These are phyloP conservation scores for Trichoderma guizhouense DNA, from an alignment of 2,329 filamentous ascomycete species.

Conservation along the genomic window DNA sequence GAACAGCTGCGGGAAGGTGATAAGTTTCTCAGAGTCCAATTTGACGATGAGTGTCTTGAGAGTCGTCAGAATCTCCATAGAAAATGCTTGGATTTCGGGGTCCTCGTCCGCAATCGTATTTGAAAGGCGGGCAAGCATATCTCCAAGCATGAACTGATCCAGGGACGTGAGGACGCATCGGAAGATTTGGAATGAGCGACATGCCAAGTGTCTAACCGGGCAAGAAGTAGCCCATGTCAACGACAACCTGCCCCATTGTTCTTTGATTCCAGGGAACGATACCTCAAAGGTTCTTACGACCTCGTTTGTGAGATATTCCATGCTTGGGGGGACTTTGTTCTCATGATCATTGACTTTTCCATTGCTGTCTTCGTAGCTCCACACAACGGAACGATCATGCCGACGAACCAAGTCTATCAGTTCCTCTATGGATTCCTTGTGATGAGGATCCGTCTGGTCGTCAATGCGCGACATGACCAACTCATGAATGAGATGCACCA, in stretches of 20 bases:
- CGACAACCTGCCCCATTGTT: slow-evolving; percentile 86
- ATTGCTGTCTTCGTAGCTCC: slow-evolving; percentile 92
- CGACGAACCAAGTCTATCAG: slow-evolving; percentile 83
- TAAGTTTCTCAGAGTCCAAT: slow-evolving; percentile 71
- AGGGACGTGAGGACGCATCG: slow-evolving; percentile 86
- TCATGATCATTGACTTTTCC: slow-evolving; percentile 70
- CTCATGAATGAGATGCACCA: slow-evolving; percentile 95
- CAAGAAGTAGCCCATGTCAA: slow-evolving; percentile 96
- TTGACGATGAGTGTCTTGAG: slow-evolving; percentile 87
- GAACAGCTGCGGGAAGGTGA: slow-evolving; percentile 92
- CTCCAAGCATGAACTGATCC: slow-evolving; percentile 90
- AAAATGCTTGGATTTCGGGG: slow-evolving; percentile 91
- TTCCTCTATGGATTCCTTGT: slow-evolving; percentile 76
- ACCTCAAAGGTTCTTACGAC: slow-evolving; percentile 83
- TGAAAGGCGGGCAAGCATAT: slow-evolving; percentile 91
- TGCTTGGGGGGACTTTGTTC: slow-evolving; percentile 79
- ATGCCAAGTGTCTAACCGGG: slow-evolving; percentile 89
- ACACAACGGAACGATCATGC: slow-evolving; percentile 80
- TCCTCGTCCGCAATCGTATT: slow-evolving; percentile 97
- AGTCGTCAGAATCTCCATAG: slow-evolving; percentile 95
- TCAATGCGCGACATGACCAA: slow-evolving; percentile 80
- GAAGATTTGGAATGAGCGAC: slow-evolving; percentile 96
- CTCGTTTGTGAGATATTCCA: slow-evolving; percentile 78
- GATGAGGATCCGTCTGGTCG: slow-evolving; percentile 57
- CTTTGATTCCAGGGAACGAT: slow-evolving; percentile 80